Evolutionary conservation across 176 grass and related monocot genomes (phyloP).

Genomic region (Pontederia paniculata): DNA sequence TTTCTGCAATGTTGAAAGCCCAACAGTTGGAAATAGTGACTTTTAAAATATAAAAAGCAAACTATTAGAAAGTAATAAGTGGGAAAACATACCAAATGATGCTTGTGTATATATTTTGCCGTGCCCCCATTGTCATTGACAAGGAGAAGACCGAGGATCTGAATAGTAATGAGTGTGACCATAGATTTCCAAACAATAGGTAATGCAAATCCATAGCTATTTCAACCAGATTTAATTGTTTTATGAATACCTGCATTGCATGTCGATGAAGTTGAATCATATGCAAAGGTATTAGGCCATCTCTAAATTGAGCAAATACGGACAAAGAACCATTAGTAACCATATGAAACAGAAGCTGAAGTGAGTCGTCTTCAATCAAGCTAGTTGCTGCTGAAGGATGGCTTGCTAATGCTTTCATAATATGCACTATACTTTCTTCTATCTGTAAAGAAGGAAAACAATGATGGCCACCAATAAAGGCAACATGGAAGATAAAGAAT

Average conservation of each 20-base stretch:
- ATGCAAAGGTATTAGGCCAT: constrained; percentile 80
- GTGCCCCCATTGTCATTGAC: constrained; percentile 91
- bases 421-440: constrained; percentile 87
- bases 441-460: constrained; percentile 40
- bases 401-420: constrained; percentile 94
- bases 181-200: background rate
- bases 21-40: background rate
- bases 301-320: constrained; percentile 71
- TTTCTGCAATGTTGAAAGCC: no score
- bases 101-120: constrained; percentile 82
- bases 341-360: constrained; percentile 94
- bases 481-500: constrained; percentile 8
- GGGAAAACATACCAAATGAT: constrained; percentile 67
- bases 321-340: constrained; percentile 77
- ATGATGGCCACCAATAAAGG: constrained; percentile 21
- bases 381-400: constrained; percentile 81
- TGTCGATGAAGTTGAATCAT: constrained; percentile 99
- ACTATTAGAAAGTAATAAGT: background rate
- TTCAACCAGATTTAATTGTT: background rate
- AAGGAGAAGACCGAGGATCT: constrained; percentile 98
- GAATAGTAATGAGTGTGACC: constrained; percentile 25
- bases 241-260: constrained; percentile 75
- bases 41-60: no score
- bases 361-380: constrained; percentile 91
- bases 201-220: background rate